phyloP scores from a whole-genome alignment of 805 yeast species.

The Candida pini region DNA sequence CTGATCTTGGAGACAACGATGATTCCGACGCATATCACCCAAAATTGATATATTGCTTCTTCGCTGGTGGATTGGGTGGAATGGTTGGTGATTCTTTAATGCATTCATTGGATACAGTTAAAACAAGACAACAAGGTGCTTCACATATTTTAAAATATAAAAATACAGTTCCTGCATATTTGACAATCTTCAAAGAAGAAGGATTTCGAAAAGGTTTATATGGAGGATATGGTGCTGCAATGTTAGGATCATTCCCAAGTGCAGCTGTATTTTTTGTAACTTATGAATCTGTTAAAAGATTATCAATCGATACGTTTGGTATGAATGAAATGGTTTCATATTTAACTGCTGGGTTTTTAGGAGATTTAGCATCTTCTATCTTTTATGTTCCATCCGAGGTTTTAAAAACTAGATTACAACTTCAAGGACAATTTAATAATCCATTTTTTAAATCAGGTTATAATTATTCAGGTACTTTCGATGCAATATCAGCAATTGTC shows the following conservation, averaged over 20 bases:
- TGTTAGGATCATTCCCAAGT: constrained; percentile 88
- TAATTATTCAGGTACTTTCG: constrained; percentile 68
- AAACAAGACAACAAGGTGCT: constrained; percentile 97
- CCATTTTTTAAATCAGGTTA: constrained; percentile 77
- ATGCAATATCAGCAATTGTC: constrained; percentile 65
- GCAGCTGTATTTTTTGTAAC: constrained; percentile 93
- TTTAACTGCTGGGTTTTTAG: constrained; percentile 83
- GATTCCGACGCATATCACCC: too few relatives aligned
- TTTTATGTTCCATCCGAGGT: constrained; percentile 96
- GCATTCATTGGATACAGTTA: constrained; percentile 96
- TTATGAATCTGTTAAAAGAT: constrained; percentile 76
- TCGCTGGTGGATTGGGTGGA: constrained; percentile 96
- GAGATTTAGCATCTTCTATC: constrained; percentile 83
- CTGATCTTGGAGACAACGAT: too few relatives aligned
- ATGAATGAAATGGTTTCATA: constrained; percentile 77
- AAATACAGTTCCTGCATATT: constrained; percentile 70
- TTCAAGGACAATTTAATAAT: constrained; percentile 86
- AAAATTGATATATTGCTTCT: constrained; percentile 53
- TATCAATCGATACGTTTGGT: constrained; percentile 54
- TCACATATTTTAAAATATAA: constrained; percentile 60
- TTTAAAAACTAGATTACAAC: constrained; percentile 83
- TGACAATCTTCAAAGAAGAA: constrained; percentile 73
- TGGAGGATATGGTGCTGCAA: constrained; percentile 89
- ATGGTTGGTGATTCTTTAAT: constrained; percentile 85
- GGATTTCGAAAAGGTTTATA: constrained; percentile 82